phyloP scores from a whole-genome alignment of 2,329 filamentous ascomycete genomes.

The Fusarium sp. region DNA sequence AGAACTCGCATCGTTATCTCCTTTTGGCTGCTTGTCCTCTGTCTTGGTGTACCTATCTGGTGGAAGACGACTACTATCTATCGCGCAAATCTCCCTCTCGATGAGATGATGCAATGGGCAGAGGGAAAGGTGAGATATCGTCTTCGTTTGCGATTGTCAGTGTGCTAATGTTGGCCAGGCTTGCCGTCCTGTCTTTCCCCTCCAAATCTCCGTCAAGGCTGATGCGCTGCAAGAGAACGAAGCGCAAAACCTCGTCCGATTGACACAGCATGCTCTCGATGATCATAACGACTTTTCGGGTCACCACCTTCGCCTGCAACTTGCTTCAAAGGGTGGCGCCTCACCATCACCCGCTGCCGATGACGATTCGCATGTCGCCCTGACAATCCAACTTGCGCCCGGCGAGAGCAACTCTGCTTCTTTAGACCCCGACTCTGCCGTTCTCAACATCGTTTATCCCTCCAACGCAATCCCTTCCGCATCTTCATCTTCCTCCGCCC shows the following conservation, averaged over 20 bases:
- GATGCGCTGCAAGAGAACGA: conserved; percentile 75
- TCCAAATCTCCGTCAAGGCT: conserved; percentile 83
- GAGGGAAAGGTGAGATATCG: conserved; percentile 78
- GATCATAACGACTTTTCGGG: conserved; percentile 87
- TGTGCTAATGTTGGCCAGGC: conserved; percentile 65
- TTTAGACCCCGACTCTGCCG: conserved; percentile 76
- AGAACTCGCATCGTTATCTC: conserved; percentile 83
- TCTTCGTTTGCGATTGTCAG: fast-evolving
- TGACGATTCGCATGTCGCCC: conserved; percentile 67
- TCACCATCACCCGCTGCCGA: conserved; percentile 45
- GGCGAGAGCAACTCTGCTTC: conserved; percentile 72
- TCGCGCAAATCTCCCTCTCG: conserved; percentile 83
- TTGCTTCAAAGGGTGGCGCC: conserved; percentile 49
- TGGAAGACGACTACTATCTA: conserved; percentile 95
- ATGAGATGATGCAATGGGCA: conserved; percentile 91
- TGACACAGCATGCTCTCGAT: conserved; percentile 89
- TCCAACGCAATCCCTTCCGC: conserved; percentile 75
- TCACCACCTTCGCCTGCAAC: conserved; percentile 76
- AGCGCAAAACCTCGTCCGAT: conserved; percentile 78
- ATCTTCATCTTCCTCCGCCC: conserved; percentile 76
- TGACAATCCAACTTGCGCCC: conserved; percentile 78
- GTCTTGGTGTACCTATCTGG: conserved; percentile 93
- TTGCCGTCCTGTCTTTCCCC: conserved; percentile 88
- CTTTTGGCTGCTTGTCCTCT: conserved; percentile 89
- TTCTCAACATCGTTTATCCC: conserved; percentile 83